phyloP scores from a whole-genome alignment of 352 stramenopile species.

The Globisporangium ultimum region DNA sequence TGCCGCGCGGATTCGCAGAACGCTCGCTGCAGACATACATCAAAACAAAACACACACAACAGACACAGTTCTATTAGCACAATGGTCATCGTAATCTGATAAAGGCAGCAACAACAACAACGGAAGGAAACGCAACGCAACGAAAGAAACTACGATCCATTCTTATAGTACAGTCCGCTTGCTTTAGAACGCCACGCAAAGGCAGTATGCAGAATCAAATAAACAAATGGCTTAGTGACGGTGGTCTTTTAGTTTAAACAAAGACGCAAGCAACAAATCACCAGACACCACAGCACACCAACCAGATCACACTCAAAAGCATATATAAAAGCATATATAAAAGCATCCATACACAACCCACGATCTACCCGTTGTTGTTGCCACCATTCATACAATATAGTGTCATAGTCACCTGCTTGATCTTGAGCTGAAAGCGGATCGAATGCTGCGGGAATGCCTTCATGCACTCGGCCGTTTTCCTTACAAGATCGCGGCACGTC shows the following conservation, averaged over 20 bases:
- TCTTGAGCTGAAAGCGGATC: conserved; percentile 83
- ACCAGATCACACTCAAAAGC: neutral
- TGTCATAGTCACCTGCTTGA: conserved; percentile 70
- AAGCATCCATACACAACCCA: conserved; percentile 4
- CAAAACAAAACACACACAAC: conserved; percentile 11
- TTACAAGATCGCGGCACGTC: conserved; percentile 68
- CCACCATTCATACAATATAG: neutral
- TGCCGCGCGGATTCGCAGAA: conserved; percentile 50
- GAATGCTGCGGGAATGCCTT: conserved; percentile 64
- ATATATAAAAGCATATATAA: conserved; percentile 6
- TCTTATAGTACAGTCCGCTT: conserved; percentile 14
- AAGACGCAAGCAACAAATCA: conserved; percentile 5
- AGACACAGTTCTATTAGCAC: neutral
- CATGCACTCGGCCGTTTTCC: conserved; percentile 74
- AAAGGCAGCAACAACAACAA: conserved; percentile 10
- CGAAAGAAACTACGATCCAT: conserved; percentile 11
- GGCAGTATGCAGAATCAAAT: neutral
- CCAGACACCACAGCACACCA: conserved; percentile 11
- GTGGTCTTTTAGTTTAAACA: conserved; percentile 4
- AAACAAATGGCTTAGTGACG: neutral
- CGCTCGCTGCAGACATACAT: conserved; percentile 33
- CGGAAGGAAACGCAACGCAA: conserved; percentile 5
- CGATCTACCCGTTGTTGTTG: conserved; percentile 8
- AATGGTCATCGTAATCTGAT: neutral
- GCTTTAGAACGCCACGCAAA: conserved; percentile 5